phyloP scores from a whole-genome alignment of 2,329 filamentous ascomycete species.

The Pseudogymnoascus sp. region DNA sequence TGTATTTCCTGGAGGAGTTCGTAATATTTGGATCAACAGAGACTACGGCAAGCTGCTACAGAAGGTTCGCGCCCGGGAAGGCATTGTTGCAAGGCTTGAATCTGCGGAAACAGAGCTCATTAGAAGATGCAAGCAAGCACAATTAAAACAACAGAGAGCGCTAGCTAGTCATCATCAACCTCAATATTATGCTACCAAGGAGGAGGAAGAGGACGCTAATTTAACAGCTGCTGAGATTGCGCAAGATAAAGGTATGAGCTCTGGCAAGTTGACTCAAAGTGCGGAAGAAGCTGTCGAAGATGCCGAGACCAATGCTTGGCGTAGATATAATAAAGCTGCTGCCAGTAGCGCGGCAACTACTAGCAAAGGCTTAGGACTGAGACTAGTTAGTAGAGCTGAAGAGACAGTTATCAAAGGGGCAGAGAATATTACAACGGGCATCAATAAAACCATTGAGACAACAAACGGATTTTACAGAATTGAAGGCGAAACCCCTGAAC shows the following conservation, averaged over 20 bases:
- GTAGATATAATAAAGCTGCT: conserved; percentile 13
- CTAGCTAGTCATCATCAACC: conserved; percentile 29
- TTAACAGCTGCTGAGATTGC: conserved; percentile 39
- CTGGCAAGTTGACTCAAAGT: conserved; percentile 44
- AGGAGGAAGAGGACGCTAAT: conserved; percentile 34
- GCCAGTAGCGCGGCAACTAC: conserved; percentile 22
- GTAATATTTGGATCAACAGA: conserved; percentile 94
- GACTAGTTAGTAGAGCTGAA: conserved; percentile 32
- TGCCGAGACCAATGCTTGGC: conserved; percentile 18
- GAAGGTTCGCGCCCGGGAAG: conserved; percentile 70
- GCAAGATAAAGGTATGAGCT: conserved; percentile 41
- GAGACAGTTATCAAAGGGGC: conserved; percentile 38
- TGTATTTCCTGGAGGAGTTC: conserved; percentile 89
- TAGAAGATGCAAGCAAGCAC: conserved; percentile 66
- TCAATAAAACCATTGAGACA: conserved; percentile 46
- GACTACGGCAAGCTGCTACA: conserved; percentile 76
- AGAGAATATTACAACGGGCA: conserved; percentile 41
- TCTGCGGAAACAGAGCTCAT: conserved; percentile 78
- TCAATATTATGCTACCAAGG: conserved; percentile 10
- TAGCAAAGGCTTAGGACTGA: conserved; percentile 25
- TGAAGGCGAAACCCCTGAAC: conserved; percentile 12
- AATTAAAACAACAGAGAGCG: conserved; percentile 54
- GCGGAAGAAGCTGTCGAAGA: conserved; percentile 41
- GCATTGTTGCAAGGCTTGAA: conserved; percentile 66
- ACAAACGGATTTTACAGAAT: conserved; percentile 37